Percentiles rank a stretch among this genome's conserved stretches.
phyloP scores from a whole-genome alignment of 495 filamentous ascomycete genomes.

The Amorphotheca resinae region DNA sequence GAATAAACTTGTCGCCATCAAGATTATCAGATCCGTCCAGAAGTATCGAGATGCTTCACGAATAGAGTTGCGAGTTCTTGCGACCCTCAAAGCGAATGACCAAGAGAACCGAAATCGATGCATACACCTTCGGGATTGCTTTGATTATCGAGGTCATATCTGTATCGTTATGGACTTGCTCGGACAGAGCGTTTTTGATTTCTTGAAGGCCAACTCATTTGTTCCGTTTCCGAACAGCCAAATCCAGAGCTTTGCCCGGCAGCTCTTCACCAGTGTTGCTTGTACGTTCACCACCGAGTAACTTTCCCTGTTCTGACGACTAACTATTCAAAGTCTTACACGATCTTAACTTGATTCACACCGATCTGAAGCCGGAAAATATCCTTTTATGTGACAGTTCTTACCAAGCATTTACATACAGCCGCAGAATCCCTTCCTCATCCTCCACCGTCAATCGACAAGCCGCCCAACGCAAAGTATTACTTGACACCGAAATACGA shows the following conservation, averaged over 20 bases:
- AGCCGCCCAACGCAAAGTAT: slow-evolving; percentile 73
- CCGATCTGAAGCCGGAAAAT: slow-evolving; percentile 96
- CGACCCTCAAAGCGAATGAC: slow-evolving; percentile 83
- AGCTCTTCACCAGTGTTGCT: slow-evolving; percentile 94
- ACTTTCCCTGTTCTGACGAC: background rate
- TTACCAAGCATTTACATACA: slow-evolving; percentile 96
- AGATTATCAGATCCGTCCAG: slow-evolving; percentile 95
- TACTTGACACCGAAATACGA: slow-evolving; percentile 91
- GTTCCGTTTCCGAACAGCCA: slow-evolving; percentile 98
- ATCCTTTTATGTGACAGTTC: slow-evolving; percentile 81
- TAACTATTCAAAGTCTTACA: slow-evolving; percentile 96
- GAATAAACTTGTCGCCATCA: slow-evolving; percentile 76
- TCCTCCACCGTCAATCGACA: slow-evolving; percentile 63
- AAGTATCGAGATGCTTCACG: slow-evolving; percentile 97
- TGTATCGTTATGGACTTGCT: slow-evolving; percentile 97
- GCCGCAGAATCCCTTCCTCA: slow-evolving; percentile 84
- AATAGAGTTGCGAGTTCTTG: slow-evolving; percentile 86
- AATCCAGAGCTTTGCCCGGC: slow-evolving; percentile 91
- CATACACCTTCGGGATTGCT: slow-evolving; percentile 94
- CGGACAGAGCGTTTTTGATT: slow-evolving; percentile 96
- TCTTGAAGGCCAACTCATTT: slow-evolving; percentile 87
- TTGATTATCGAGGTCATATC: slow-evolving; percentile 95
- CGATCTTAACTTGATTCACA: slow-evolving; percentile 95
- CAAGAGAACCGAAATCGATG: slow-evolving; percentile 87
- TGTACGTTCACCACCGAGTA: slow-evolving; percentile 48